A percentile compares a stretch with the other conserved stretches of the same genome.
These are phyloP conservation scores for Geotrichum ghanense DNA, from an alignment of 805 yeast species.

Conservation along the genomic window DNA sequence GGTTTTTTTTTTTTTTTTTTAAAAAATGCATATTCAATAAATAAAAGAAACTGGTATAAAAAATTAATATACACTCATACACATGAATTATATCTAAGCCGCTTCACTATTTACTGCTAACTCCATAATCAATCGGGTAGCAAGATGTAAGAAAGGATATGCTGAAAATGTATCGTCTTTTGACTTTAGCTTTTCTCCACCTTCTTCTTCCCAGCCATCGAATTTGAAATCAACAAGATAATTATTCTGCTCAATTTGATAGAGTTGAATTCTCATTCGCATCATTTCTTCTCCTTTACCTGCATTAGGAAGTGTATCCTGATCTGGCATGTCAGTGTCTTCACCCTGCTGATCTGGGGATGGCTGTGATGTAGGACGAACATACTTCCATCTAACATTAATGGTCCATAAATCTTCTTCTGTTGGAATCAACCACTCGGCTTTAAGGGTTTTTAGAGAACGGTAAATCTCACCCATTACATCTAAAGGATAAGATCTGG, in stretches of 20 bases:
- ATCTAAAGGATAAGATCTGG: constrained; percentile 90
- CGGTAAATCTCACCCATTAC: constrained; percentile 98
- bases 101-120: constrained; percentile 86
- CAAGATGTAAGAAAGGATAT: constrained; percentile 86
- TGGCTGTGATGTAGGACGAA: no score
- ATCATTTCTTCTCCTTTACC: constrained; percentile 51
- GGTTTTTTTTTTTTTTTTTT: not conserved
- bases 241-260: constrained; percentile 91
- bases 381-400: constrained; percentile 87
- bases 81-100: constrained; percentile 15
- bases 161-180: constrained; percentile 73
- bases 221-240: constrained; percentile 94
- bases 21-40: not conserved
- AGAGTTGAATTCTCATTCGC: constrained; percentile 94
- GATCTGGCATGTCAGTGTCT: constrained; percentile 34
- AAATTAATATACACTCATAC: no score
- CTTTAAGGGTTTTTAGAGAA: constrained; percentile 85
- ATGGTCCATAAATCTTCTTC: constrained; percentile 96
- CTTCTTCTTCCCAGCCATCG: constrained; percentile 77
- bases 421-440: constrained; percentile 93
- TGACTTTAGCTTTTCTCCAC: constrained; percentile 27
- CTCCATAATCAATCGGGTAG: constrained; percentile 90
- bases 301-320: constrained; percentile 13
- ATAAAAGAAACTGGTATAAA: not conserved
- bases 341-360: no score